Conservation (phyloP, 768 basidiomycete genomes). For the Xerocomellus intermedius region DNA sequence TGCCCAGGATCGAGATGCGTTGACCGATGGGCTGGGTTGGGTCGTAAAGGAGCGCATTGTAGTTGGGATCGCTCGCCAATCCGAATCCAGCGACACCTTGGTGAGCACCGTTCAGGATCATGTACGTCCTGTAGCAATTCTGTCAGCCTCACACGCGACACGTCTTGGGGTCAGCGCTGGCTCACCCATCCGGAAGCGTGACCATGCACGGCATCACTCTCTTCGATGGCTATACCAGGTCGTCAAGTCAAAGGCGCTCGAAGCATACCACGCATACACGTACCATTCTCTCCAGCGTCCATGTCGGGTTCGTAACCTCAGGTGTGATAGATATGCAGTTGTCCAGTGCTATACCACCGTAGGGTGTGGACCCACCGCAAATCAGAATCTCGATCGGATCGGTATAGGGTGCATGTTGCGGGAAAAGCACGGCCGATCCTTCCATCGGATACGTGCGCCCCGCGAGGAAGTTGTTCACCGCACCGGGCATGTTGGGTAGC, state of each 20-base stretch:
- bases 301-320: conserved; percentile 57
- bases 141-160: background rate
- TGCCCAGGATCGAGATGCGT: conserved; percentile 64
- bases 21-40: conserved; percentile 56
- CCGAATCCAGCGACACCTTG: conserved; percentile 75
- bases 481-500: conserved; percentile 73
- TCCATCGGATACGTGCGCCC: conserved; percentile 79
- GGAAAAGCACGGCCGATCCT: conserved; percentile 67
- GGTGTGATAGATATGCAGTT: conserved; percentile 73
- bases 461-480: conserved; percentile 68
- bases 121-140: conserved; percentile 55
- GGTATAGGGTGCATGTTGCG: conserved; percentile 70
- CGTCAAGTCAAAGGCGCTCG: background rate
- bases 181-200: conserved; percentile 49
- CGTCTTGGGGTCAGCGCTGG: too few species aligned
- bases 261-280: conserved; percentile 17
- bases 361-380: conserved; percentile 72
- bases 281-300: conserved; percentile 81
- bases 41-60: conserved; percentile 67
- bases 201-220: conserved; percentile 79
- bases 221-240: conserved; percentile 50
- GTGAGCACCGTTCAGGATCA: conserved; percentile 74
- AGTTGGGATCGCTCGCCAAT: conserved; percentile 60
- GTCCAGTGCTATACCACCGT: conserved; percentile 51
- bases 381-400: conserved; percentile 66